Evolutionary conservation across 208 protist genomes (phyloP).

Genomic region (Wallacemonas rigidus): DNA sequence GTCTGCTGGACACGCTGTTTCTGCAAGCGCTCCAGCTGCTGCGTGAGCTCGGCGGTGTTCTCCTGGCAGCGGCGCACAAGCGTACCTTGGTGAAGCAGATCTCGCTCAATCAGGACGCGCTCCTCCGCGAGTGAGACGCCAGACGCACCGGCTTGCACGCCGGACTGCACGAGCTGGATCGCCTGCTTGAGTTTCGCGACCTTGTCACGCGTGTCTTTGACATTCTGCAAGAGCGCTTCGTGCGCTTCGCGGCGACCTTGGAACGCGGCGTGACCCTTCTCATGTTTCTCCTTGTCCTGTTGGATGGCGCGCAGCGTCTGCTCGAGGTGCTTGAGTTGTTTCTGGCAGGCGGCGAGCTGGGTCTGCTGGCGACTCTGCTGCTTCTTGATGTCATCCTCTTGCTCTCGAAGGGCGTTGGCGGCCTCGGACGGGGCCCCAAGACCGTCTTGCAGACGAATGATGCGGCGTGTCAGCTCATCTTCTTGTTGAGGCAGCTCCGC

Average conservation of each 20-base stretch:
- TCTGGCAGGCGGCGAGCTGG: constrained; percentile 38
- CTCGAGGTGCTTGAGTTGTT: constrained; percentile 57
- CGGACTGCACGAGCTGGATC: constrained; percentile 74
- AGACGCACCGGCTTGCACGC: constrained; percentile 74
- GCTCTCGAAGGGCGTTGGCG: constrained; percentile 56
- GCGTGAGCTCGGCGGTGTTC: constrained; percentile 40
- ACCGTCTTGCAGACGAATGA: constrained; percentile 58
- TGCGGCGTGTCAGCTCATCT: constrained; percentile 53
- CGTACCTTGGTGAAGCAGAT: constrained; percentile 60
- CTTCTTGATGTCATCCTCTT: constrained; percentile 67
- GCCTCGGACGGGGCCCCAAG: constrained; percentile 57
- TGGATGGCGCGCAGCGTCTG: constrained; percentile 41
- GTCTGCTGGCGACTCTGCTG: constrained; percentile 47
- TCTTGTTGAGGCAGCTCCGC: constrained; percentile 46
- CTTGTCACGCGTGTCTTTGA: constrained; percentile 48
- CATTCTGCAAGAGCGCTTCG: constrained; percentile 45
- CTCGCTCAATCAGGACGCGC: constrained; percentile 55
- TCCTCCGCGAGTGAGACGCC: constrained; percentile 85
- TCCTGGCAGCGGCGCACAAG: constrained; percentile 48
- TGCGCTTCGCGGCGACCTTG: constrained; percentile 35
- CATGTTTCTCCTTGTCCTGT: constrained; percentile 56
- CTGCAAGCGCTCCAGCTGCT: constrained; percentile 47
- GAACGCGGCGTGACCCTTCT: constrained; percentile 46
- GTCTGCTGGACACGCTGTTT: constrained; percentile 44
- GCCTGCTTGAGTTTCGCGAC: constrained; percentile 68